Percentiles rank a stretch among this genome's conserved stretches.
phyloP scores from a whole-genome alignment of 148 eudicot species.

The Chenopodium suecicum region DNA sequence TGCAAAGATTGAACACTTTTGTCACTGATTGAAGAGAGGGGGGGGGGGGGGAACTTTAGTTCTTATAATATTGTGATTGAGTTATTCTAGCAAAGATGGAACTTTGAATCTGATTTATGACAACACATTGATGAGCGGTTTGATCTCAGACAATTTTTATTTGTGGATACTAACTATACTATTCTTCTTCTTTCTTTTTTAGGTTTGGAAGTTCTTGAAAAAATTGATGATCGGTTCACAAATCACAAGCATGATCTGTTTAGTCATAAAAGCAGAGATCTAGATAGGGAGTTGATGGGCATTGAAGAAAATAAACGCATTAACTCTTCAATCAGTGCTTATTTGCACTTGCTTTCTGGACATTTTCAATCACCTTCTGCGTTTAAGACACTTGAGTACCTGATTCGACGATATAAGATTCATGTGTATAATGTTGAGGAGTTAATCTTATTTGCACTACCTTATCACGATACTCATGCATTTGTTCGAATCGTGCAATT shows the following conservation, averaged over 20 bases:
- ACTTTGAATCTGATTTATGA: background rate
- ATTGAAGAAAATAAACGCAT: conserved; percentile 70
- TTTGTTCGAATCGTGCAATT: conserved; percentile 86
- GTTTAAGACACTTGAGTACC: conserved; percentile 72
- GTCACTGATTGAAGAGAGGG: background rate
- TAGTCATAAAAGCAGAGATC: conserved; percentile 68
- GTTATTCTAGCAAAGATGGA: background rate
- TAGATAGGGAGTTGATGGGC: conserved; percentile 72
- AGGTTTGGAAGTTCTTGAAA: conserved; percentile 76
- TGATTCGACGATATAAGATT: conserved; percentile 88
- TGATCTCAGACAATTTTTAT: no score
- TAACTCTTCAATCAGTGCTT: conserved; percentile 52
- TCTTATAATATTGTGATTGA: background rate
- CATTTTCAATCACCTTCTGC: conserved; percentile 62
- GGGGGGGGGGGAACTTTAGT: background rate
- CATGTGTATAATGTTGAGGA: conserved; percentile 78
- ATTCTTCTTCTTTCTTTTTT: conserved; percentile 8
- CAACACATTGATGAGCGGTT: no score
- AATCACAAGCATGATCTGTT: conserved; percentile 69
- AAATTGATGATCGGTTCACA: conserved; percentile 52
- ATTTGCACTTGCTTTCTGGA: conserved; percentile 70
- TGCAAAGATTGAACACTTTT: background rate
- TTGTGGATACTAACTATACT: conserved; percentile 1
- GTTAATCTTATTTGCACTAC: conserved; percentile 75
- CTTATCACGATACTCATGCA: conserved; percentile 81